Evolutionary conservation across 2,329 filamentous ascomycete species (phyloP).

Genomic region (Basipetospora chlamydospora): DNA sequence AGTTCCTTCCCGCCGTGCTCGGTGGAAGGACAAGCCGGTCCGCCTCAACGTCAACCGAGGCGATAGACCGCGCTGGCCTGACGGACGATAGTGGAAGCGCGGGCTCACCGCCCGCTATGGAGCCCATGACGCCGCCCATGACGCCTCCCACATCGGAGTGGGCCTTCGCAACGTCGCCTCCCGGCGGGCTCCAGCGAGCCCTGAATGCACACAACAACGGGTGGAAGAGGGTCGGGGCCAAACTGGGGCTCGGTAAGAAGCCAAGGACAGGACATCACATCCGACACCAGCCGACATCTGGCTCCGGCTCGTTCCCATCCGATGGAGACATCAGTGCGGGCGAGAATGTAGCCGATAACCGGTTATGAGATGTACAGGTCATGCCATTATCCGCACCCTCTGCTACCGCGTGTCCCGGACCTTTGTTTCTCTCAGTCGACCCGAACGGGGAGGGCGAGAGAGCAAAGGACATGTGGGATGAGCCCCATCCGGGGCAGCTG

Average conservation of each 20-base stretch:
- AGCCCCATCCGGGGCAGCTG: slow-evolving; percentile 30
- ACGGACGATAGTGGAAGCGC: slow-evolving; percentile 52
- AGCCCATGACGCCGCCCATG: slow-evolving; percentile 61
- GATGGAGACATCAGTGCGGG: slow-evolving; percentile 21
- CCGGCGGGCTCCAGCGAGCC: slow-evolving; percentile 38
- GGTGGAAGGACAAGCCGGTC: slow-evolving; percentile 24
- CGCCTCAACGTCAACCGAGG: slow-evolving; percentile 29
- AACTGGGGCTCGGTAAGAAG: slow-evolving; percentile 31
- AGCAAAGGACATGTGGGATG: slow-evolving; percentile 21
- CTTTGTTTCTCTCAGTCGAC: slow-evolving; percentile 5
- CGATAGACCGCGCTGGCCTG: slow-evolving; percentile 33
- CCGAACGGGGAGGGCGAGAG: slow-evolving; percentile 9
- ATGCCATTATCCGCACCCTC: slow-evolving; percentile 30
- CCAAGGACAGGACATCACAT: background rate
- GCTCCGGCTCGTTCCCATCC: slow-evolving; percentile 20
- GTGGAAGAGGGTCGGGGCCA: slow-evolving; percentile 52
- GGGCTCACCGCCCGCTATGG: slow-evolving; percentile 38
- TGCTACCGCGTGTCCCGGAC: slow-evolving; percentile 11
- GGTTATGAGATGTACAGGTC: slow-evolving; percentile 45
- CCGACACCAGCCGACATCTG: slow-evolving; percentile 20
- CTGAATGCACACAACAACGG: slow-evolving; percentile 40
- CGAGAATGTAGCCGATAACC: slow-evolving; percentile 20
- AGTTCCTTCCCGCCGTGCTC: slow-evolving; percentile 25
- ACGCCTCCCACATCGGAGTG: slow-evolving; percentile 52
- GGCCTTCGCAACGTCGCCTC: slow-evolving; percentile 30